Percentiles rank a stretch among this genome's conserved stretches.
Evolutionary conservation across 805 yeast genomes (phyloP).

Genomic region (Wickerhamiella azyma): DNA sequence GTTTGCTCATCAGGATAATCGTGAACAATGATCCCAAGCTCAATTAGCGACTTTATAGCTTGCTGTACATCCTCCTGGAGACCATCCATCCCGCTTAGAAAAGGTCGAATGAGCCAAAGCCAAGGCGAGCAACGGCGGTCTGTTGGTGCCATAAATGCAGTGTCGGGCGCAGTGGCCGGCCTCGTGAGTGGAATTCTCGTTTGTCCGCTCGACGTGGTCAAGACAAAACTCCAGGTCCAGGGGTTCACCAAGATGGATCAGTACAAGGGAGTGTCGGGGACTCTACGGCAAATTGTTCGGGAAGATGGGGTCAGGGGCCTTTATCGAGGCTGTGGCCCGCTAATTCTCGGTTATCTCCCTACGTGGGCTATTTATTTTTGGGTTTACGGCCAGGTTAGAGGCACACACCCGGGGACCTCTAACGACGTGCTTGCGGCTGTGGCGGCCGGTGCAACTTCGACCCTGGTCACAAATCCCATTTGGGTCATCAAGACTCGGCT

Average conservation of each 20-base stretch:
- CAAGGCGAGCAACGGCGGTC: not conserved
- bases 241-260: constrained; percentile 31
- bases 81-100: constrained; percentile 8
- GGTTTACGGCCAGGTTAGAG: constrained; percentile 47
- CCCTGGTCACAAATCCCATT: constrained; percentile 70
- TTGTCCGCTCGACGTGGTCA: constrained; percentile 92
- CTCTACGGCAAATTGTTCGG: constrained; percentile 47
- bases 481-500: constrained; percentile 96
- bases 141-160: constrained; percentile 41
- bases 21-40: constrained; percentile 81
- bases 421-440: constrained; percentile 41
- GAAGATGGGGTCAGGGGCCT: constrained; percentile 79
- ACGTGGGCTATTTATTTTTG: constrained; percentile 96
- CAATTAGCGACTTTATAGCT: constrained; percentile 67
- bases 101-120: not conserved
- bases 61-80: constrained; percentile 32
- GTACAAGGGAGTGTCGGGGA: constrained; percentile 29
- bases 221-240: constrained; percentile 87
- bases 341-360: constrained; percentile 84
- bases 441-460: constrained; percentile 77
- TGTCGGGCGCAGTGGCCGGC: constrained; percentile 91
- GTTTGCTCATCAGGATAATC: constrained; percentile 85
- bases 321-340: constrained; percentile 86
- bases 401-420: not conserved
- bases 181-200: constrained; percentile 78